Evolutionary conservation across 495 filamentous ascomycete species (phyloP).

Genomic region (Hyaloscypha bicolor): DNA sequence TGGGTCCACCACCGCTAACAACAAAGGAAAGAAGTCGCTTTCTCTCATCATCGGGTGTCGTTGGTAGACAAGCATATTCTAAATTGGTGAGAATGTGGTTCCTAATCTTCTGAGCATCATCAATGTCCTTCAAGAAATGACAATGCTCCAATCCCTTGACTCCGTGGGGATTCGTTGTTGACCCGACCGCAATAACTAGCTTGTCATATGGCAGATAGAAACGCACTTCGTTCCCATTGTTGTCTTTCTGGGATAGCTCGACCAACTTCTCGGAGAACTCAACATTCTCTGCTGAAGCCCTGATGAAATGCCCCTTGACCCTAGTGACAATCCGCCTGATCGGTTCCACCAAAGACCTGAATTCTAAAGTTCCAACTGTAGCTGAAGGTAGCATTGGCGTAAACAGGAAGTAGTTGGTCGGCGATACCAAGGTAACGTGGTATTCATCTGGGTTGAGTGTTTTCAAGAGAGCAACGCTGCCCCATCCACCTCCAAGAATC

Average conservation of each 20-base stretch:
- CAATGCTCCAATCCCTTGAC: slow-evolving; percentile 95
- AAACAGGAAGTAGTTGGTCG: slow-evolving; percentile 95
- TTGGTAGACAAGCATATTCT: slow-evolving; percentile 90
- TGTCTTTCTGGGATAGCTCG: slow-evolving; percentile 75
- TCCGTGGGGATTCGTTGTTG: slow-evolving; percentile 90
- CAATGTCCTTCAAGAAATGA: slow-evolving; percentile 91
- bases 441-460: slow-evolving; percentile 64
- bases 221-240: slow-evolving; percentile 66
- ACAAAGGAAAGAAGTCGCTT: slow-evolving; percentile 90
- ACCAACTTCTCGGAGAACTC: slow-evolving; percentile 90
- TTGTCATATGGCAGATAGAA: slow-evolving; percentile 99
- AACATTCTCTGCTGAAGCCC: slow-evolving; percentile 81
- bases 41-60: slow-evolving; percentile 87
- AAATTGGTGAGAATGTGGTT: slow-evolving; percentile 91
- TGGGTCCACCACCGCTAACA: slow-evolving; percentile 91
- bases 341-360: slow-evolving; percentile 89
- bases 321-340: slow-evolving; percentile 79
- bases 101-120: slow-evolving; percentile 85
- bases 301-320: slow-evolving; percentile 86
- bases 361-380: slow-evolving; percentile 92
- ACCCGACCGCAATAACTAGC: slow-evolving; percentile 92
- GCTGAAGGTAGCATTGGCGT: slow-evolving; percentile 97
- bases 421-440: slow-evolving; percentile 75
- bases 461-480: slow-evolving; percentile 89
- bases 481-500: slow-evolving; percentile 94